Evolutionary conservation across 371 early-diverging fungal species (phyloP), one percentile per base, ranked within the genome.

Genomic region (Zychaea mexicana): DNA sequence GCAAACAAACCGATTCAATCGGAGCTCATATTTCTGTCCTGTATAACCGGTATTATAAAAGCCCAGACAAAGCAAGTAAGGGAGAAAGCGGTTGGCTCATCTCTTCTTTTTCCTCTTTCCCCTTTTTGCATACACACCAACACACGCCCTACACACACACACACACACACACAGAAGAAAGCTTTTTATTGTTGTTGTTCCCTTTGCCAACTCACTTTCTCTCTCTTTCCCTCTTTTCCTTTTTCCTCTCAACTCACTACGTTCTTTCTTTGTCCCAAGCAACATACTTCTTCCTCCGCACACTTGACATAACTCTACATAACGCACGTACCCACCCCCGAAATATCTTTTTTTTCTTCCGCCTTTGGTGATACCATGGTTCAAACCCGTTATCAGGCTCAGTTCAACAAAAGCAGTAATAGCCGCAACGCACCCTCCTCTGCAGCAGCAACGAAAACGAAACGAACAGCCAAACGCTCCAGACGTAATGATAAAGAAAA

Each of bases 301-400:
- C 36, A 10, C 15, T 36, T 42, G 42, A 42, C n/a, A n/a, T n/a
- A n/a, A n/a, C n/a, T n/a, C n/a, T n/a, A n/a, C n/a, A n/a, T n/a
- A n/a, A n/a, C n/a, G n/a, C n/a, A n/a, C n/a, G n/a, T n/a, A 42
- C 42, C 42, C 49, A 22, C 49, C n/a, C 38, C 38, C 9, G 4
- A 42, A 42, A 7, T 33, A 12, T 45, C 45, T 45, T 45, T 22
- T 49, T 49, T 49, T 49, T 49, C 15, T 36, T 36, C 7, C 38
- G 7, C 38, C 38, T 7, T 19, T 49, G 21, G 49, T 49, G 49
- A 38, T 57, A 57, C 32, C 3, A 76, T 76, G 77, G 77, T 76
- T 2, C 55, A 71, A 30, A 76, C 77, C 52, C 69, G 77, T 49
- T 74, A 65, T 62, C 78, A 77, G 58, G 59, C 69, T 38, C 65